Percentiles rank a stretch among this genome's conserved stretches.
These are phyloP conservation scores for Albatrellus ellisii DNA, from an alignment of 768 basidiomycete species.

Conservation along the genomic window DNA sequence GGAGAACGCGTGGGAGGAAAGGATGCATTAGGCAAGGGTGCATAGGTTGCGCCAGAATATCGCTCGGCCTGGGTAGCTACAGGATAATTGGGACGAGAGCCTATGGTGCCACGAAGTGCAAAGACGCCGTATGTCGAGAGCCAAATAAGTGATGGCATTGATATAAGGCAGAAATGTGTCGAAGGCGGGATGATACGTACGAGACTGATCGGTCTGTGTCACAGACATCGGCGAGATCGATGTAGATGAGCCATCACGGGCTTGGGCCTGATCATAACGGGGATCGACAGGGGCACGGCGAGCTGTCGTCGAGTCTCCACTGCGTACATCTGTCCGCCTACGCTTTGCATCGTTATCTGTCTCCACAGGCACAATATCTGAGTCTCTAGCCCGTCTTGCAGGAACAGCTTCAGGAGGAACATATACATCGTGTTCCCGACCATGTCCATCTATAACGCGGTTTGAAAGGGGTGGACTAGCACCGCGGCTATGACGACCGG, in stretches of 20 bases:
- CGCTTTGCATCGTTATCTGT: constrained; percentile 10
- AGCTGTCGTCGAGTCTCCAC: constrained; percentile 1
- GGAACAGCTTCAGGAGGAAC: constrained; percentile 6
- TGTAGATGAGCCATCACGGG: constrained; percentile 4
- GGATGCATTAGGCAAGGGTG: background rate
- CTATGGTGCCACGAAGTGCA: constrained; percentile 7
- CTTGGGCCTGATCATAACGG: constrained; percentile 4
- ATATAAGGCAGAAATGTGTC: constrained; percentile 4
- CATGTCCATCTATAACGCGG: constrained; percentile 1
- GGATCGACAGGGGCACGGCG: constrained; percentile 7
- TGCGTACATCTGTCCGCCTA: constrained; percentile 7
- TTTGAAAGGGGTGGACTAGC: constrained; percentile 9
- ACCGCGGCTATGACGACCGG: constrained; percentile 4
- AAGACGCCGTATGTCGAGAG: background rate
- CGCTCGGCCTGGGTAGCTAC: constrained; percentile 13
- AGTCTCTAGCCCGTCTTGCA: constrained; percentile 7
- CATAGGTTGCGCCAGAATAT: constrained; percentile 1
- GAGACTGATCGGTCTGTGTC: constrained; percentile 7
- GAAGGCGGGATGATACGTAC: constrained; percentile 8
- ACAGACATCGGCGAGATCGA: constrained; percentile 11
- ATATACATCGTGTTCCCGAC: constrained; percentile 5
- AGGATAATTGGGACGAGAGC: constrained; percentile 9
- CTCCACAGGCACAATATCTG: constrained; percentile 5
- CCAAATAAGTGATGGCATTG: constrained; percentile 4
- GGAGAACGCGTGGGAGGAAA: background rate